phyloP scores from a whole-genome alignment of 2,329 filamentous ascomycete genomes.

The Aspergillus hortae region DNA sequence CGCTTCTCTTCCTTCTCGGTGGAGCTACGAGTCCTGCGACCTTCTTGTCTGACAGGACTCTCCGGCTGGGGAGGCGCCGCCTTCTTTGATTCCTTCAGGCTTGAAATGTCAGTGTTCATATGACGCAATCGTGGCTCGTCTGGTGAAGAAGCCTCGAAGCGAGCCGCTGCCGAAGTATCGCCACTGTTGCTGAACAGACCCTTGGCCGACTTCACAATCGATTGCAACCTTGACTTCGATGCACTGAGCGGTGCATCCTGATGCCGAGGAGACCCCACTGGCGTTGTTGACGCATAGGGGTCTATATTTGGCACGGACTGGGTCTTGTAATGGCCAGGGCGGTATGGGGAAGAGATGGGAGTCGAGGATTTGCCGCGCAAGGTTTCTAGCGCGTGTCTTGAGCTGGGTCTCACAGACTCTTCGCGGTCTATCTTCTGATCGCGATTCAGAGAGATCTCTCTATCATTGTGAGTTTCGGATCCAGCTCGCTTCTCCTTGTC shows the following conservation, averaged over 20 bases:
- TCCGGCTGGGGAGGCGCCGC: constrained; percentile 20
- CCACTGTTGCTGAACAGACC: constrained; percentile 77
- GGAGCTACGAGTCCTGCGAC: constrained; percentile 55
- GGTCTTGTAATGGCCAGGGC: constrained; percentile 54
- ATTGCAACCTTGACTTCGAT: constrained; percentile 88
- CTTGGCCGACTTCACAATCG: constrained; percentile 82
- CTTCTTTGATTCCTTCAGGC: constrained; percentile 4
- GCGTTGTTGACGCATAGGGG: constrained; percentile 53
- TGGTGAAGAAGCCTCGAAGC: constrained; percentile 52
- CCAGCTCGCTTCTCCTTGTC: constrained; percentile 51
- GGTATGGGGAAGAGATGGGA: constrained; percentile 52
- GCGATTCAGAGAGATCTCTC: constrained; percentile 5
- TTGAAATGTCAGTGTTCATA: constrained; percentile 20
- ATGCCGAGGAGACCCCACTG: constrained; percentile 54
- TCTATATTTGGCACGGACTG: constrained; percentile 58
- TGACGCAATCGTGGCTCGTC: constrained; percentile 30
- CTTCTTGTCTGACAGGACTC: constrained; percentile 35
- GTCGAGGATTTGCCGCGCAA: constrained; percentile 65
- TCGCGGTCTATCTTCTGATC: constrained; percentile 11
- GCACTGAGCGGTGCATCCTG: constrained; percentile 82
- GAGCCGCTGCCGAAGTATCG: constrained; percentile 55
- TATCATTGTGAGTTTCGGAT: constrained; percentile 21
- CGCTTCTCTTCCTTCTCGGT: constrained; percentile 52
- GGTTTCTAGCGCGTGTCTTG: constrained; percentile 25
- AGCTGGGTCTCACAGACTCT: constrained; percentile 13